Base-by-base conservation (phyloP, 306 rosid genomes). In the Cotoneaster glaucophyllus region DNA sequence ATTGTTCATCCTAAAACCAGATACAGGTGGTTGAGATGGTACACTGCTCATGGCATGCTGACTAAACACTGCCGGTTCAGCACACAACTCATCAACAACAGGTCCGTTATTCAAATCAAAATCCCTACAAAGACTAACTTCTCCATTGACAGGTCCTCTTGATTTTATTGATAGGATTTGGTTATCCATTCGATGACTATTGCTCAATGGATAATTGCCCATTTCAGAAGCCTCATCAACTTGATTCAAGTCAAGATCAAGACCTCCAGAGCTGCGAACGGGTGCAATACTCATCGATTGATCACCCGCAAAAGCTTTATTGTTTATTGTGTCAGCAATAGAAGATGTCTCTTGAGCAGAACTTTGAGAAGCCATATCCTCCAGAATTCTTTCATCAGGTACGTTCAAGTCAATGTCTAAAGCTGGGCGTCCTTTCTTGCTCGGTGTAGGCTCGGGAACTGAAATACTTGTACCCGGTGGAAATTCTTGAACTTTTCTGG, bases 41-140 rank as follows among this genome's bases (percentile, higher is more conserved):
- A 80, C 53, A 82, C 77, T 80, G 85, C 83, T 80, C 76, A 80
- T 82, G 28, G 76, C 74, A 77, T 67, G 86, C 80, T 81, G 91
- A 69, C 78, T 18, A 53, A 67, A 83, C 5, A 77, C 45, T 13
- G 80, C 75, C 11, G 88, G 75, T 67, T 89, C 97, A 17, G 67
- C 48, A 64, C 45, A 61, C 19, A 79, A 41, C 61, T 91, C 97
- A 65, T 90, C 93, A 32, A 65, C 79, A 26, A 56, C 72, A 56
- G 97, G 97, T 39, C 97, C 97, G 54, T 91, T 45, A 50, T 88
- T 91, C 82, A 91, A 83, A 91, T 91, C 97, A 70, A 91, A 89
- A 76, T 87, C 90, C 84, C 88, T 83, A 37, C 41, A 39, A 57
- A 54, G 77, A 82, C 77, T 75, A 70, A 39, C 76, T 67, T 80